Evolutionary conservation across 352 stramenopile genomes (phyloP).

Genomic region (Albugo laibachii): DNA sequence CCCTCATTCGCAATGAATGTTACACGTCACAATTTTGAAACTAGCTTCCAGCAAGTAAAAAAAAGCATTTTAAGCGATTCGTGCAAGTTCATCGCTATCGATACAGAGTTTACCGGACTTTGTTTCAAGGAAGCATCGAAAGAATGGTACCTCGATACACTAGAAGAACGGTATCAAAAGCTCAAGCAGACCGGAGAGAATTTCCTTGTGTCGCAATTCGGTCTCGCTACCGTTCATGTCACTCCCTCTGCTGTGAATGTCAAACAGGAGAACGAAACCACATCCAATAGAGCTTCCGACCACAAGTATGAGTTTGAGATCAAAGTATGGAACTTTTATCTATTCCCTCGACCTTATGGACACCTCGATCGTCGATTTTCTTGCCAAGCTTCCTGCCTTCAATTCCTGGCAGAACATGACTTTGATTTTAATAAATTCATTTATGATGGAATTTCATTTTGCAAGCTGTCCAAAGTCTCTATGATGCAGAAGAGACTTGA

Average conservation of each 20-base stretch:
- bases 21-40: constrained; percentile 56
- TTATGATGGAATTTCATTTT: constrained; percentile 55
- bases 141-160: constrained; percentile 47
- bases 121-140: constrained; percentile 39
- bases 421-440: constrained; percentile 83
- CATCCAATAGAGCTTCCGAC: neutral
- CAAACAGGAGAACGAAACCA: neutral
- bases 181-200: constrained; percentile 52
- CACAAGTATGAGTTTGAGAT: constrained; percentile 1
- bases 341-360: constrained; percentile 50
- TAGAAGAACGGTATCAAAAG: constrained; percentile 58
- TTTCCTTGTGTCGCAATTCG: constrained; percentile 71
- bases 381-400: constrained; percentile 58
- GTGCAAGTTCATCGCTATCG: constrained; percentile 62
- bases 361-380: constrained; percentile 51
- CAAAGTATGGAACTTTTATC: constrained; percentile 76
- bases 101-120: constrained; percentile 70
- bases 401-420: constrained; percentile 63
- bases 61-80: constrained; percentile 29
- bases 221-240: constrained; percentile 44
- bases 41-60: constrained; percentile 30
- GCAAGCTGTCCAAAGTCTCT: constrained; percentile 31
- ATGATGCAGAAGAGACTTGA: constrained; percentile 30
- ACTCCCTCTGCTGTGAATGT: constrained; percentile 38
- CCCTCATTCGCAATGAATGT: constrained; percentile 35